phyloP scores from a whole-genome alignment of 495 filamentous ascomycete genomes.

The Parmelia sp. region DNA sequence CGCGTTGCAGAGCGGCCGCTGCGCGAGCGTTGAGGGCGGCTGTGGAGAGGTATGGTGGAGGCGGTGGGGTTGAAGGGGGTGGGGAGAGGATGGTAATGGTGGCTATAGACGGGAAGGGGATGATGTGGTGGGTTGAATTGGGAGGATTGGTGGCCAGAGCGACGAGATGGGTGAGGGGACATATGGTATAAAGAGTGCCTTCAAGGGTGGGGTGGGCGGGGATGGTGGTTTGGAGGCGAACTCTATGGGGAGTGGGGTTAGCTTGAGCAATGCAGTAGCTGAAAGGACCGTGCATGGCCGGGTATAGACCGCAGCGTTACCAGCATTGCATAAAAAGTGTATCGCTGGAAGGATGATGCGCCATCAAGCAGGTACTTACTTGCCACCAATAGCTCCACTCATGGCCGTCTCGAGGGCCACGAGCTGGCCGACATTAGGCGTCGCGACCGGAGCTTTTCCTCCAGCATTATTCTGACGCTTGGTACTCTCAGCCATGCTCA shows the following conservation, averaged over 20 bases:
- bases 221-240: constrained; percentile 54
- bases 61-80: constrained; percentile 31
- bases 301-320: neutral
- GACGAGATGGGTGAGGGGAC: constrained; percentile 59
- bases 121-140: constrained; percentile 45
- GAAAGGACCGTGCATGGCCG: neutral
- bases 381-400: constrained; percentile 47
- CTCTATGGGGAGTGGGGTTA: constrained; percentile 34
- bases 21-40: constrained; percentile 49
- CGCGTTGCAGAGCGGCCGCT: constrained; percentile 45
- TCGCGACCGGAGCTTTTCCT: constrained; percentile 34
- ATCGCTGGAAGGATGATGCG: neutral
- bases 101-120: constrained; percentile 46
- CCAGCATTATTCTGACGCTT: constrained; percentile 42
- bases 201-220: constrained; percentile 47
- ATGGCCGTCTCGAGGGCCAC: constrained; percentile 43
- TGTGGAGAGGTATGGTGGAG: constrained; percentile 36
- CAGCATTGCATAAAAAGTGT: neutral
- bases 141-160: constrained; percentile 49
- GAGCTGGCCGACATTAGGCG: constrained; percentile 19
- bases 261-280: constrained; percentile 1
- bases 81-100: constrained; percentile 26
- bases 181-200: constrained; percentile 62
- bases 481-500: constrained; percentile 34
- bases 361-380: constrained; percentile 33